Evolutionary conservation across 2,329 filamentous ascomycete genomes (phyloP).

Genomic region (Domatiomyces catenatus): DNA sequence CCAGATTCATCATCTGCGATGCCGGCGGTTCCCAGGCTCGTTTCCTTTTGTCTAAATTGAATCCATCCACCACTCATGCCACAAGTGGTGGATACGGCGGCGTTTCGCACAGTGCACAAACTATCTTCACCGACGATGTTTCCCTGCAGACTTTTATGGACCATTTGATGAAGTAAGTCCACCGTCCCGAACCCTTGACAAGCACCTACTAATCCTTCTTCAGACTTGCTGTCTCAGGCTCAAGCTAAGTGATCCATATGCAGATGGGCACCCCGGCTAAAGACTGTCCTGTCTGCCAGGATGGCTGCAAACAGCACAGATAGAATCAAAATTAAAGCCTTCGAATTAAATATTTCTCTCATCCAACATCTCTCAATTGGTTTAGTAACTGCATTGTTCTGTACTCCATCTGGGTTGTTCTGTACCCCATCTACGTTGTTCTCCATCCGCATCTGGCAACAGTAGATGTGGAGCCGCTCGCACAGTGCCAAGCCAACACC

Average conservation of each 20-base stretch:
- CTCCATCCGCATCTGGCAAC: no score
- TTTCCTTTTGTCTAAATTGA: slow-evolving; percentile 92
- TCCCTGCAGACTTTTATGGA: slow-evolving; percentile 99
- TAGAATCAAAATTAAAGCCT: neutral
- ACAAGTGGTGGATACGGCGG: slow-evolving; percentile 72
- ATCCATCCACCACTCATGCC: slow-evolving; percentile 93
- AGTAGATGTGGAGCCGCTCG: no score
- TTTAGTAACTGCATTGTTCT: no score
- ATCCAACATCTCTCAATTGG: no score
- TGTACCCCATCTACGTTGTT: no score
- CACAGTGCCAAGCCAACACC: neutral
- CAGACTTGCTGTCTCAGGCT: slow-evolving; percentile 37
- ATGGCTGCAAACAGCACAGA: neutral
- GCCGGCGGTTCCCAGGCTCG: slow-evolving; percentile 95
- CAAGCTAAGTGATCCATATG: slow-evolving; percentile 24
- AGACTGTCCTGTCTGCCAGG: neutral
- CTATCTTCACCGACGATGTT: slow-evolving; percentile 97
- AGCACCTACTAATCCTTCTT: slow-evolving; percentile 18
- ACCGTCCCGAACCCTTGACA: neutral
- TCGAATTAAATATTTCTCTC: neutral
- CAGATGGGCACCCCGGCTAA: neutral
- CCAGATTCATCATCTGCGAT: slow-evolving; percentile 95
- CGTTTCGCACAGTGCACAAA: slow-evolving; percentile 78
- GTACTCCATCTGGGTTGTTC: no score
- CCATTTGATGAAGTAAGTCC: slow-evolving; percentile 87